Base-by-base conservation (phyloP, 1,284 basidiomycete species). In the Fomes fomentarius region DNA sequence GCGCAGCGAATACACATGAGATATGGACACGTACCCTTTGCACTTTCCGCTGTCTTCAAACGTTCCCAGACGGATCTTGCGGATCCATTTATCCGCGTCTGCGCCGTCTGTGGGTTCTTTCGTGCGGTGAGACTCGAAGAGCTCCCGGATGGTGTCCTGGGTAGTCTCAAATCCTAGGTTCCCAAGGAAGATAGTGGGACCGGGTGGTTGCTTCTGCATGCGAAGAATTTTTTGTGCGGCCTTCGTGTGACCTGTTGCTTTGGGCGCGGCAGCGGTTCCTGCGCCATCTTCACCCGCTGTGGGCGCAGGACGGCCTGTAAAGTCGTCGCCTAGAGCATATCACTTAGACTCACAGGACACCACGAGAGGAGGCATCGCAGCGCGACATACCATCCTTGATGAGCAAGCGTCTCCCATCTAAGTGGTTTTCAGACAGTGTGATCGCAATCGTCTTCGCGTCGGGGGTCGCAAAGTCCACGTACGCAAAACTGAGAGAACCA, bases 21-120 rank as follows among this genome's bases (percentile, higher is more conserved):
- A 14, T 30, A 34, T 17, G 35, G 25, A 47, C 4, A 24, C 81
- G 60, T 68, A 97, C 92, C 96, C 96, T 81, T 98, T 99, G 74
- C 96, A 98, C 58, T 87, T 78, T 6, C 94, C 94, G 50, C 84
- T 91, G 70, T 98, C 96, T 70, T 98, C 94, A 63, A 99, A 99
- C 15, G 94, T 95, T 1, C 94, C 95, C 80, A 99, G 81, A 4
- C 96, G 85, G 25, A 98, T 79, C 69, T 95, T 95, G 58, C 92
- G 83, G 73, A 98, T 86, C 71, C 94, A 95, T 47, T 68, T 69
- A 14, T 65, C 67, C 9, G 7, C 26, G 38, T 51, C 54, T 17
- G 48, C 70, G 11, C 47, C 50, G 17, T 58, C 53, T 28, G 59
- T 58, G 35, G 69, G 71, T 37, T 47, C 42, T 49, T 62, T 71